Evolutionary conservation across 306 rosid genomes (phyloP), one percentile per base, ranked within the genome.

Genomic region (Arachis hypogaea): DNA sequence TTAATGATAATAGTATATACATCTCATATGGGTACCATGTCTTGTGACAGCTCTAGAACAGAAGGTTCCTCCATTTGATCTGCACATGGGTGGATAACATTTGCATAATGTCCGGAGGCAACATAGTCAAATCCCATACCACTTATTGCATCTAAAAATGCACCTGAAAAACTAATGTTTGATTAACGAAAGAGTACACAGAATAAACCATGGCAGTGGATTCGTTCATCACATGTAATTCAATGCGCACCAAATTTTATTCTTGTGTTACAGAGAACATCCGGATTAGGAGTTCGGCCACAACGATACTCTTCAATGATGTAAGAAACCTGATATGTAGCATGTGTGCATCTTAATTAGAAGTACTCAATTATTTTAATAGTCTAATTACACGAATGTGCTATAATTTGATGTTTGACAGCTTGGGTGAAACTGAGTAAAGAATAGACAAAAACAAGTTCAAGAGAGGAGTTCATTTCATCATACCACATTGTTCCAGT

Each of bases 71-170:
- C 80, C 55, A 9, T 78, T 74, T 83, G 73, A 82, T 84, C 83
- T 11, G 59, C 75, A 67, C 56, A 75, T 40, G 89, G 86, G 73
- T 94, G 97, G 72, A 86, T 59, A 77, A 91, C 96, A 57, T 86
- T 91, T 3, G 96, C 98, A 80, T 94, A 94, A 85, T 94, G 98
- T 60, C 98, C 97, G 56, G 96, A 89, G 68, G 97, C 97, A 77
- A 94, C 86, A 82, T 87, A 92, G 78, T 94, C 92, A 79, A 91
- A 94, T 11, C 88, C 83, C 97, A 89, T 89, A 43, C 68, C 69
- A 72, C 80, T 73, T 58, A 89, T 88, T 64, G 98, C 97, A 71
- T 94, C 93, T 90, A 94, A 84, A 87, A 94, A 94, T 11, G 97
- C 96, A 84, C 98, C 98, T 94, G 78, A 78, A 29, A 57, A 8